Conservation (phyloP, 257 asterid species). For the Scutellaria galericulata region DNA sequence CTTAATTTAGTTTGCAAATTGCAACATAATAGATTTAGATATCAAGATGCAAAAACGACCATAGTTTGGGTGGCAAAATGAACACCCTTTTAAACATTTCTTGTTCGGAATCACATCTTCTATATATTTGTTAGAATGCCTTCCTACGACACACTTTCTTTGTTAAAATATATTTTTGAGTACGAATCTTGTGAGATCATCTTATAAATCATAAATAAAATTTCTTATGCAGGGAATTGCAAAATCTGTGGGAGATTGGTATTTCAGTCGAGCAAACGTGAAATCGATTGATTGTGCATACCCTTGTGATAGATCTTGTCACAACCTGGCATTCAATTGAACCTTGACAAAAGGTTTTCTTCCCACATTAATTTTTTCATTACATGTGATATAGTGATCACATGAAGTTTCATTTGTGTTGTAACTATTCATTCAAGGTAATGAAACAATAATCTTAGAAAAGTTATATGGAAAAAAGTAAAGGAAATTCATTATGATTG, state of each 20-base stretch:
- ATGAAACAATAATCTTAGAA: constrained; percentile 18
- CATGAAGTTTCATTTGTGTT: constrained; percentile 29
- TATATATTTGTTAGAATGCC: too few relatives aligned
- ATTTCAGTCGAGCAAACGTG: constrained; percentile 47
- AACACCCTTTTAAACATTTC: too few relatives aligned
- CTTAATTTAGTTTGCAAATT: too few relatives aligned
- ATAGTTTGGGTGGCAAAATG: too few relatives aligned
- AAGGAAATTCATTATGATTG: constrained; percentile 7
- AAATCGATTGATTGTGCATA: constrained; percentile 61
- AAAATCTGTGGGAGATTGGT: constrained; percentile 69
- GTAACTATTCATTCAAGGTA: constrained; percentile 31
- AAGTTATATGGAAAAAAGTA: background rate
- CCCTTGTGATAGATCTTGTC: constrained; percentile 62
- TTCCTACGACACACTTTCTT: too few relatives aligned
- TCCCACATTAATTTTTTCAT: constrained; percentile 15
- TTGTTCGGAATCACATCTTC: too few relatives aligned
- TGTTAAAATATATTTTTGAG: too few relatives aligned
- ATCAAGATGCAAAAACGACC: too few relatives aligned
- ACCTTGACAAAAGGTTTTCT: background rate
- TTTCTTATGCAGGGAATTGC: constrained; percentile 51
- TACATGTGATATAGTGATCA: constrained; percentile 33
- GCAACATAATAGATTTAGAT: too few relatives aligned
- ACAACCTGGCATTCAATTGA: constrained; percentile 50
- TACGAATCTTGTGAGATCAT: too few relatives aligned
- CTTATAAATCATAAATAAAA: too few relatives aligned